Conservation (phyloP, 1,139 yeast species). For the Sugiyamaella xylanicola region DNA sequence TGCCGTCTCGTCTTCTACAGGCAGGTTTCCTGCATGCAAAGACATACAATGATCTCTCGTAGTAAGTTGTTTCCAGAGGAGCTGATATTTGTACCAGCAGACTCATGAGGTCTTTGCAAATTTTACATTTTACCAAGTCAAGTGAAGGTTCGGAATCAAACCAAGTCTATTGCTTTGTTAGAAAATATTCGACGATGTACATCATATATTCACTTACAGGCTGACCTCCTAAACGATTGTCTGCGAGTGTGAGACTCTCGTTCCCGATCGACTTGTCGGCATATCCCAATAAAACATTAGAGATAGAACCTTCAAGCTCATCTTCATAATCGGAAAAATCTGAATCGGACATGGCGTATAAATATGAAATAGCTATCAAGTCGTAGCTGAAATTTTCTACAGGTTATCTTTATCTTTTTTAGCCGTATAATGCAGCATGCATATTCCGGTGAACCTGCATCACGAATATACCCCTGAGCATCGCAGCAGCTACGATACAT, state of each 20-base stretch:
- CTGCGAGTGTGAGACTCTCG: constrained; percentile 41
- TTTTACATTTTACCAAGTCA: constrained; percentile 59
- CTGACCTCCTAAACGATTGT: constrained; percentile 77
- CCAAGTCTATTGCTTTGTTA: constrained; percentile 43
- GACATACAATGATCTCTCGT: constrained; percentile 80
- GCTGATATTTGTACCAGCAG: constrained; percentile 78
- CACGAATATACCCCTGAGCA: not conserved
- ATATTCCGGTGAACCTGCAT: not conserved
- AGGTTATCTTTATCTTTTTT: not conserved
- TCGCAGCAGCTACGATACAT: not conserved
- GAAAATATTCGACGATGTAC: not conserved
- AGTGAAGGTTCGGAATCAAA: constrained; percentile 59
- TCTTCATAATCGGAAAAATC: constrained; percentile 30
- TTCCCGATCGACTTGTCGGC: constrained; percentile 37
- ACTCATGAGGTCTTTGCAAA: constrained; percentile 64
- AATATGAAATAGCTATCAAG: no score
- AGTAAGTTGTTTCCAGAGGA: constrained; percentile 63
- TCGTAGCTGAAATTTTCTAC: no score
- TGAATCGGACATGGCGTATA: constrained; percentile 24
- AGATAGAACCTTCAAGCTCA: constrained; percentile 28
- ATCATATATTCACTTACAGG: constrained; percentile 47
- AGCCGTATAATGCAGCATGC: not conserved
- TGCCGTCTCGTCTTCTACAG: constrained; percentile 71
- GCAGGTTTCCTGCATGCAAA: constrained; percentile 66
- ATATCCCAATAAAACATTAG: constrained; percentile 67